phyloP scores from a whole-genome alignment of 441 rosid genomes.

The Populus hybrid region DNA sequence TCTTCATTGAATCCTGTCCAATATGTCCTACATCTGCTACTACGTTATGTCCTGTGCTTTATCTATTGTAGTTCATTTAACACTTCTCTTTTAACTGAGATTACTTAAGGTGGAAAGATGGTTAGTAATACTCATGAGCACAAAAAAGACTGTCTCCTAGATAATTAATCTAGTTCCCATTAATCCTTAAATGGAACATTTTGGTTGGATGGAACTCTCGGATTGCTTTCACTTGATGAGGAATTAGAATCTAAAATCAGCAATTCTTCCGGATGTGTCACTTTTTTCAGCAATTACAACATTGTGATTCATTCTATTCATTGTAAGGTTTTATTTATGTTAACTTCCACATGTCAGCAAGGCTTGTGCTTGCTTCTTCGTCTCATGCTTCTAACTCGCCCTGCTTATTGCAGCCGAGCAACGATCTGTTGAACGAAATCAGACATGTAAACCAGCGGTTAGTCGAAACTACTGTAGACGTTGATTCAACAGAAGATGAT shows the following conservation, averaged over 20 bases:
- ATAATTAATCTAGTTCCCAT: background rate
- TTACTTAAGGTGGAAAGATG: no score
- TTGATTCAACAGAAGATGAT: conserved; percentile 17
- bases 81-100: no score
- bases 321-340: background rate
- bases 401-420: conserved; percentile 13
- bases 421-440: conserved; percentile 20
- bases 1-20: background rate
- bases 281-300: background rate
- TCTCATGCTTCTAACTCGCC: background rate
- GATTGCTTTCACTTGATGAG: background rate
- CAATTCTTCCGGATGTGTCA: background rate
- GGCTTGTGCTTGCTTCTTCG: background rate
- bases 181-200: background rate
- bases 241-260: background rate
- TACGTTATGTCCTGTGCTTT: background rate
- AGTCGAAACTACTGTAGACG: conserved; percentile 17
- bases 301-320: background rate
- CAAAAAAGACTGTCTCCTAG: background rate
- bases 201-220: background rate
- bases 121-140: background rate
- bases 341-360: background rate
- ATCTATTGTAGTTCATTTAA: no score
- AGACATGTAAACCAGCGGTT: conserved; percentile 17
- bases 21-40: background rate